phyloP scores from a whole-genome alignment of 768 basidiomycete species.

The Suillus decipiens region DNA sequence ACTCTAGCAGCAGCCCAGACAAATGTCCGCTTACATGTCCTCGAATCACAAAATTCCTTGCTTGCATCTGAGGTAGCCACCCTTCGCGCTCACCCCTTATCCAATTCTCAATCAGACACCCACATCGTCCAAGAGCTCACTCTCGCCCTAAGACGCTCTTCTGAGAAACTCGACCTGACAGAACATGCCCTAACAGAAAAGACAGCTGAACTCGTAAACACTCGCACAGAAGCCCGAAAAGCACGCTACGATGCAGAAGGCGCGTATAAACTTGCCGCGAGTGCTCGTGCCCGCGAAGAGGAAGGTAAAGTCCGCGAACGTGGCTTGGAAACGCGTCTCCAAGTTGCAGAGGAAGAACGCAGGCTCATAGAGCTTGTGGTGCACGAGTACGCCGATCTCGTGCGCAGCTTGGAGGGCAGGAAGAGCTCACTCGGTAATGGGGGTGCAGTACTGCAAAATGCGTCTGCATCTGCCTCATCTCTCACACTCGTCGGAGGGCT shows the following conservation, averaged over 20 bases:
- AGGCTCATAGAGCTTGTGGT: slow-evolving; percentile 65
- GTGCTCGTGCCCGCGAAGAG: slow-evolving; percentile 56
- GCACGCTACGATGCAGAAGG: slow-evolving; percentile 46
- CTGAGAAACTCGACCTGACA: slow-evolving; percentile 64
- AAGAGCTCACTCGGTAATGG: slow-evolving; percentile 23
- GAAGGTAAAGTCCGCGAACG: slow-evolving; percentile 49
- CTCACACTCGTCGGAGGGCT: slow-evolving; percentile 39
- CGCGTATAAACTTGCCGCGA: slow-evolving; percentile 57
- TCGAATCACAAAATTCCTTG: slow-evolving; percentile 61
- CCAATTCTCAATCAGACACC: slow-evolving; percentile 33
- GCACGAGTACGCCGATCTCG: slow-evolving; percentile 74
- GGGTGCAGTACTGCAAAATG: slow-evolving; percentile 11
- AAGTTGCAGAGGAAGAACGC: slow-evolving; percentile 55
- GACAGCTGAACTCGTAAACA: slow-evolving; percentile 47
- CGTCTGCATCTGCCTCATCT: slow-evolving; percentile 23
- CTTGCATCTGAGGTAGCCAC: slow-evolving; percentile 55
- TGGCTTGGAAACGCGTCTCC: slow-evolving; percentile 47
- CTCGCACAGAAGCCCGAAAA: slow-evolving; percentile 44
- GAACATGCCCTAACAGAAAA: slow-evolving; percentile 55
- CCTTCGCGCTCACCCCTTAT: slow-evolving; percentile 56
- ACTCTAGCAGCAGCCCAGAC: slow-evolving; percentile 43
- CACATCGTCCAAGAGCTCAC: slow-evolving; percentile 52
- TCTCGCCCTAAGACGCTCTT: slow-evolving; percentile 65
- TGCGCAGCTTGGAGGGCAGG: slow-evolving; percentile 60
- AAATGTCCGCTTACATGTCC: slow-evolving; percentile 45